Base-by-base conservation (phyloP, 768 basidiomycete species). In the Amanita phalloides region DNA sequence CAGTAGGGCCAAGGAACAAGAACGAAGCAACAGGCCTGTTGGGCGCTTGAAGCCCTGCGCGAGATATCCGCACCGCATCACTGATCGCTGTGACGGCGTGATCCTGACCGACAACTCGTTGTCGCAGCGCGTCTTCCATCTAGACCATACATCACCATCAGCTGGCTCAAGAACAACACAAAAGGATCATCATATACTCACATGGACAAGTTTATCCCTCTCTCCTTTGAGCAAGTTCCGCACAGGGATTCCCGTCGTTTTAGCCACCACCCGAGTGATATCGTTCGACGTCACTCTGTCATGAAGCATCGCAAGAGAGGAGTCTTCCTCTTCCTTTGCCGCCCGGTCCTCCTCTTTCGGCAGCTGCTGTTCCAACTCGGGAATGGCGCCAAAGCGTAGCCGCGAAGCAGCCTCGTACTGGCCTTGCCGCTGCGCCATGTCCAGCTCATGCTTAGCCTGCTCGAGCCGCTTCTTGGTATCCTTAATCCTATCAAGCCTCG, bases 11-110 rank as follows among this genome's bases (percentile, higher is more conserved):
- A 52, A 90, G 66, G 73, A 96, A 92, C 41, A 96, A 71, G 79
- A 96, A 94, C 1, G 89, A 91, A 3, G 94, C 91, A 14, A 95
- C 84, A 1, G 94, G 95, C 13, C 91, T 73, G 57, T 88, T 87
- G 6, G 90, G 88, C 1, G 89, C 86, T 58, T 92, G 86, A 17
- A 97, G 65, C 0, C 95, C 94, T 2, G 93, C 90, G 46, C 94
- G 81, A 28, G 92, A 95, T 48, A 97, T 87, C 14, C 92, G 80
- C 21, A 98, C 89, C 11, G 94, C 92, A 58, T 96, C 88, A 53
- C 86, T 84, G 56, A 96, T 81, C 3, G 92, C 82, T 1, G 75
- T 64, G 26, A 98, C 76, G n/a, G 91, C 87, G 57, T 92, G 83
- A 53, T 91, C 85, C 63, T 98, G 95, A 1, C 95, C 93, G 3